A percentile compares a stretch with the other conserved stretches of the same genome.
Evolutionary conservation across 768 basidiomycete genomes (phyloP).

Genomic region (Heimioporus sp.): DNA sequence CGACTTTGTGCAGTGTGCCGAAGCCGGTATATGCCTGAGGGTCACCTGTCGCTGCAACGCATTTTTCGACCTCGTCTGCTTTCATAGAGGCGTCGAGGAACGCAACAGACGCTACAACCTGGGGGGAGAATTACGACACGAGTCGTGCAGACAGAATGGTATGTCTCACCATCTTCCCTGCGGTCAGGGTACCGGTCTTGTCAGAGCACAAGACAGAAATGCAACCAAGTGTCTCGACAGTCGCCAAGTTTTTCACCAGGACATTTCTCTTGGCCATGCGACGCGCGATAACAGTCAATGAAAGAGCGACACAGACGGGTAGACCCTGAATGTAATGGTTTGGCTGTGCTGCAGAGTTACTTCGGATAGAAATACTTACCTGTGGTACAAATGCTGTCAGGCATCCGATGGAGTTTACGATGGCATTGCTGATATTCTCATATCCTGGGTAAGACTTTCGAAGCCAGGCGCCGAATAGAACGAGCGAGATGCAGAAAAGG

Average conservation of each 20-base stretch:
- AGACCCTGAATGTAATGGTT: slow-evolving; percentile 27
- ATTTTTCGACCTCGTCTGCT: slow-evolving; percentile 18
- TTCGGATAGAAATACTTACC: slow-evolving; percentile 9
- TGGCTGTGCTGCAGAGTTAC: background rate
- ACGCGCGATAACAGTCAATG: slow-evolving; percentile 46
- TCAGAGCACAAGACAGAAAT: slow-evolving; percentile 55
- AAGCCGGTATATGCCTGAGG: slow-evolving; percentile 24
- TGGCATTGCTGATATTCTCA: slow-evolving; percentile 33
- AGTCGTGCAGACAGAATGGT: background rate
- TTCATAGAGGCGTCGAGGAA: slow-evolving; percentile 31
- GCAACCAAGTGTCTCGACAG: slow-evolving; percentile 52
- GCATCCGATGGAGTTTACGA: slow-evolving; percentile 39
- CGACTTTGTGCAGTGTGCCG: slow-evolving; percentile 35
- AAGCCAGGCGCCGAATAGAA: slow-evolving; percentile 45
- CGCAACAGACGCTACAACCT: slow-evolving; percentile 42
- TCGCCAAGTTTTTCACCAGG: slow-evolving; percentile 50
- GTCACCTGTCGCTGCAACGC: slow-evolving; percentile 6
- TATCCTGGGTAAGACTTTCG: slow-evolving; percentile 32
- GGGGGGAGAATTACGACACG: background rate
- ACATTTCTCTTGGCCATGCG: slow-evolving; percentile 48
- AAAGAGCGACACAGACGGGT: slow-evolving; percentile 46
- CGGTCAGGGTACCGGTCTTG: slow-evolving; percentile 53
- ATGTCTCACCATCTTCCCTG: slow-evolving; percentile 43
- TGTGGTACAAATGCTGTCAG: slow-evolving; percentile 43
- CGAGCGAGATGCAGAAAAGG: slow-evolving; percentile 41